phyloP scores from a whole-genome alignment of 768 basidiomycete genomes.

The Xerocomellus amylosporus region DNA sequence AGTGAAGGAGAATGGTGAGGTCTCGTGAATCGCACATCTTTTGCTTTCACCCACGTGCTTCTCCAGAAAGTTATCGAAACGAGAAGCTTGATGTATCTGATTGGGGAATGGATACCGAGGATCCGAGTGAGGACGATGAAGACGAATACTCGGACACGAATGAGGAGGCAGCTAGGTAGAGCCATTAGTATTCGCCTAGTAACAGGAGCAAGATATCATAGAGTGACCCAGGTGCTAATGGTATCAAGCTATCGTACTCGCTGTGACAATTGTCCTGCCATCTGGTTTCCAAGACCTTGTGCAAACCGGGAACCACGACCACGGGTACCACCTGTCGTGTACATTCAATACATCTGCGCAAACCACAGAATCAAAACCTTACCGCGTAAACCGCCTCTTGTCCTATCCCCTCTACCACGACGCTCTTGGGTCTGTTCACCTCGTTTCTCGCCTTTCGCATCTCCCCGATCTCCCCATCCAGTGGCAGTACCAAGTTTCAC shows the following conservation, averaged over 20 bases:
- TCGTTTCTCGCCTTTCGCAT: constrained; percentile 68
- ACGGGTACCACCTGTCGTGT: constrained; percentile 51
- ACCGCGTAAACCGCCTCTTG: constrained; percentile 59
- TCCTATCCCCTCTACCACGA: constrained; percentile 64
- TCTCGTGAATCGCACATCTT: not conserved
- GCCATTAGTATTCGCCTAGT: not conserved
- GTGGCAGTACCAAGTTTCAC: constrained; percentile 68
- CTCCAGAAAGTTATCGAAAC: constrained; percentile 50
- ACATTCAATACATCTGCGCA: not conserved
- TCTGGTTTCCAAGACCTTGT: constrained; percentile 80
- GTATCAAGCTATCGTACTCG: constrained; percentile 19
- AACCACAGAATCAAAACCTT: constrained; percentile 19
- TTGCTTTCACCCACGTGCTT: not conserved
- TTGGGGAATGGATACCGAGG: constrained; percentile 43
- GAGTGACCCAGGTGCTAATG: not conserved
- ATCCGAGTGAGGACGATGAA: constrained; percentile 24
- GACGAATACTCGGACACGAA: constrained; percentile 13
- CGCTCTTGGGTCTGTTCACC: constrained; percentile 78
- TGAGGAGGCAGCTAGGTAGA: constrained; percentile 3
- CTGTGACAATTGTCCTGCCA: constrained; percentile 42
- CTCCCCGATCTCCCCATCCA: constrained; percentile 51
- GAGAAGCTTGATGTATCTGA: constrained; percentile 58
- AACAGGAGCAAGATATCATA: constrained; percentile 1
- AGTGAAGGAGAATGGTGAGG: constrained; percentile 57
- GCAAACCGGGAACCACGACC: constrained; percentile 80